Base-by-base conservation (phyloP, 2,329 filamentous ascomycete species). In the Blastomyces emzantsi region DNA sequence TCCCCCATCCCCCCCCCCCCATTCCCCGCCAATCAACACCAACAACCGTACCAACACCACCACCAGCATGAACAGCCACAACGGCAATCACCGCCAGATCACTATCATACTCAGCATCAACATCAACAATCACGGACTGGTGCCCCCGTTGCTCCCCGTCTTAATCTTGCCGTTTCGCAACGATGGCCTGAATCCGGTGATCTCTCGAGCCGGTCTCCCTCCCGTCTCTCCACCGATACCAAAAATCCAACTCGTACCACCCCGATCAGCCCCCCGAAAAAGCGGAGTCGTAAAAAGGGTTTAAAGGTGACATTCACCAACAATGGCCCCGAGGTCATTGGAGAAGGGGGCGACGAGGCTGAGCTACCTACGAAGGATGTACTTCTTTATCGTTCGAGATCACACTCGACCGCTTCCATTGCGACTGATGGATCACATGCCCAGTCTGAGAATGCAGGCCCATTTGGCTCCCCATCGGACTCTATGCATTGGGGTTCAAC, bases 331-430 rank as follows among this genome's bases (percentile, higher is more conserved):
- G 88, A 91, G 57, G 77, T 96, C 66, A 97, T 97, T 71, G 93
- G 93, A 57, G 88, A 93, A 75, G 93, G 93, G 64, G 93, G 93
- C 43, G 93, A 97, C 71, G 92, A 96, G 74, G 88, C 89, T 62
- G 86, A 90, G 62, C 78, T 83, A 9, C 89, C 90, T 1, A 84
- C 87, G 1, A 79, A 85, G 25, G 89, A 94, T 72, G 87, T 96
- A 41, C 61, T 63, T 60, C 54, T 62, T 33, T 67, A 67, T 63
- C 64, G 65, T 28, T 59, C 57, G 9, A 55, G 66, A 28, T 66
- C 66, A 19, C 64, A 67, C 39, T 67, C 66, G 5, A 63, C 66
- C 22, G 62, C 51, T 30, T 65, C 66, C 9, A 51, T 25, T 60
- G 51, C 51, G 30, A 59, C 49, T 52, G 60, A 41, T 58, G 63